Evolutionary conservation across 2,329 filamentous ascomycete genomes (phyloP), one percentile per base, ranked within the genome.

Genomic region (Zymoseptoria passerinii): DNA sequence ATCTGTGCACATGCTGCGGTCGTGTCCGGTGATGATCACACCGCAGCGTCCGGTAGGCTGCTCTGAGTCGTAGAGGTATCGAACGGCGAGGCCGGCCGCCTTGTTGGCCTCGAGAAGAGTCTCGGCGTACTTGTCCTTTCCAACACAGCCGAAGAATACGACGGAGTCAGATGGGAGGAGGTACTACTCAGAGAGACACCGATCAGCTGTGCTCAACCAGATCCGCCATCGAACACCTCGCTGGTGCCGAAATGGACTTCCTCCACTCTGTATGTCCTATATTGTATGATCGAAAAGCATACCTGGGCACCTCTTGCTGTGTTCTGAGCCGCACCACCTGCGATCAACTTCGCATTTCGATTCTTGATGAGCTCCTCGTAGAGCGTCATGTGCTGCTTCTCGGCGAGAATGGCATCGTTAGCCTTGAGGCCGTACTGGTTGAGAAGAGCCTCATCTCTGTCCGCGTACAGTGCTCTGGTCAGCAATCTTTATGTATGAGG

Each of bases 341-440:
- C 91, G 72, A 97, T 94, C 74, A 97, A 82, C 79, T 95, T 95
- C 64, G 92, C 92, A 69, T 94, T 85, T 78, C 86, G 90, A 82
- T 94, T 92, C 77, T 89, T 87, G 69, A 96, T 84, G 67, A 97
- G 84, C 72, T 99, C 94, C 73, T 97, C 92, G 77, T 91, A 99
- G 72, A 99, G 83, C 51, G 82, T 84, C 72, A 88, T 81, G 78
- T 99, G 94, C 81, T 95, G 88, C 73, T 90, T 85, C 76, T 95
- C 90, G 58, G 92, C 92, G 61, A 99, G 89, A 75, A 99, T 96
- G 70, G 94, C 94, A 75, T 99, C 92, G 79, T 99, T 96, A 75
- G 88, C 82, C 82, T 99, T 96, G 70, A 99, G 83, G 60, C 79
- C 85, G 75, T 99, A 99, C 82, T 96, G 95, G 67, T 92, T 80